Conservation (phyloP, 345 rosid genomes). For the Cardamine resedifolia region DNA sequence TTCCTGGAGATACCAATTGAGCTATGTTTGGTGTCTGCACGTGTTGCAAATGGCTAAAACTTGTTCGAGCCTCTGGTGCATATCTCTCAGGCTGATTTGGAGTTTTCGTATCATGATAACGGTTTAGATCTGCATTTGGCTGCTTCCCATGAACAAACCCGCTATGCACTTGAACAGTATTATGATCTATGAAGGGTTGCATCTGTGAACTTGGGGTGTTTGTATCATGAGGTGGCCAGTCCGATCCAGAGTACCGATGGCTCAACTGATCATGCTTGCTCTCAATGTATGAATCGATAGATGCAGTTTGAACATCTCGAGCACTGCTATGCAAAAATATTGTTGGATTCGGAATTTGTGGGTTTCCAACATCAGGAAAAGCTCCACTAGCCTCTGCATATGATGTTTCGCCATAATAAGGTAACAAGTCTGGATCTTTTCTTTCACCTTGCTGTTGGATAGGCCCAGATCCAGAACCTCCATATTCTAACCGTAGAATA, state of each 20-base stretch:
- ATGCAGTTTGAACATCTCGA: slow-evolving; percentile 37
- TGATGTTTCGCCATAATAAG: slow-evolving; percentile 47
- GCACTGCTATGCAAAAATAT: slow-evolving; percentile 38
- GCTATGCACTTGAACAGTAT: slow-evolving; percentile 38
- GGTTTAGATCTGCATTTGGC: slow-evolving; percentile 39
- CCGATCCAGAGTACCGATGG: slow-evolving; percentile 38
- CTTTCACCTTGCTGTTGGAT: slow-evolving; percentile 47
- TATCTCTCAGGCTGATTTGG: slow-evolving; percentile 47
- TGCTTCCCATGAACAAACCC: slow-evolving; percentile 36
- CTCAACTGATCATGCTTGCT: slow-evolving; percentile 44
- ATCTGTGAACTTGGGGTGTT: slow-evolving; percentile 42
- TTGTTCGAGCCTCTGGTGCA: slow-evolving; percentile 47
- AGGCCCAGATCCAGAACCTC: slow-evolving; percentile 49
- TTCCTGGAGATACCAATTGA: slow-evolving; percentile 38
- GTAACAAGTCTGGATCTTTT: slow-evolving; percentile 39
- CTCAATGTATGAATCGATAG: slow-evolving; percentile 43
- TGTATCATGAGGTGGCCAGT: slow-evolving; percentile 51
- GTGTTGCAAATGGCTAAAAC: slow-evolving; percentile 49
- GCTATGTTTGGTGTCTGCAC: slow-evolving; percentile 36
- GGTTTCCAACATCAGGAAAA: slow-evolving; percentile 35
- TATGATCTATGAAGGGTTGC: slow-evolving; percentile 41
- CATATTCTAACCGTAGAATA: slow-evolving; percentile 62
- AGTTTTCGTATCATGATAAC: slow-evolving; percentile 43
- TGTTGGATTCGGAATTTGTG: slow-evolving; percentile 36
- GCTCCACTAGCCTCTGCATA: slow-evolving; percentile 32